Evolutionary conservation across 768 basidiomycete species (phyloP).

Genomic region (Kwoniella europaea): DNA sequence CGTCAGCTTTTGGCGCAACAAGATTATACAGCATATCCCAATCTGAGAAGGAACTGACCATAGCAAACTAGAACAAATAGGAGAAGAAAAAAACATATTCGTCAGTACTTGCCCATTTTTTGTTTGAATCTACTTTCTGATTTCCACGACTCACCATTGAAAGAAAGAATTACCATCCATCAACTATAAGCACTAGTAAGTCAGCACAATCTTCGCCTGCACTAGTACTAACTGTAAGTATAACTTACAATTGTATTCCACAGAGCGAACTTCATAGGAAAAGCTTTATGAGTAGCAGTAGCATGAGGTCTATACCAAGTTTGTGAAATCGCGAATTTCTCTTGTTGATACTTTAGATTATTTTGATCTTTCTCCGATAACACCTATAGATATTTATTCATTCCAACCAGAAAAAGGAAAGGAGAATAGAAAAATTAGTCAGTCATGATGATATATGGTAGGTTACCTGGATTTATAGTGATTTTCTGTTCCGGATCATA

Average conservation of each 20-base stretch:
- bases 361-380: conserved; percentile 56
- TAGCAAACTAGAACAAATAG: conserved; percentile 1
- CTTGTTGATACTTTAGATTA: conserved; percentile 52
- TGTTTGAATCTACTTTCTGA: too few species aligned
- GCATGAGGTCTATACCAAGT: conserved; percentile 89
- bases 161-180: conserved; percentile 73
- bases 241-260: conserved; percentile 66
- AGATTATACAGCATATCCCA: too few species aligned
- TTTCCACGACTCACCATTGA: conserved; percentile 62
- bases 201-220: neutral
- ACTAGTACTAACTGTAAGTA: neutral
- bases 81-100: neutral
- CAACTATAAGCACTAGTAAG: conserved; percentile 17
- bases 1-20: too few species aligned
- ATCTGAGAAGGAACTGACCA: conserved; percentile 52
- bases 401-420: neutral
- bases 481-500: too few species aligned
- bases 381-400: conserved; percentile 1
- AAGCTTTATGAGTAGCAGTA: conserved; percentile 69
- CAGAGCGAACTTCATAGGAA: conserved; percentile 63
- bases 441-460: too few species aligned
- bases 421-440: too few species aligned
- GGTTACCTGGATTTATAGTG: too few species aligned
- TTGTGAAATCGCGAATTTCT: conserved; percentile 55
- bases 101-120: too few species aligned